Conservation (phyloP, 495 filamentous ascomycete species). For the Penicillium cataractarum region DNA sequence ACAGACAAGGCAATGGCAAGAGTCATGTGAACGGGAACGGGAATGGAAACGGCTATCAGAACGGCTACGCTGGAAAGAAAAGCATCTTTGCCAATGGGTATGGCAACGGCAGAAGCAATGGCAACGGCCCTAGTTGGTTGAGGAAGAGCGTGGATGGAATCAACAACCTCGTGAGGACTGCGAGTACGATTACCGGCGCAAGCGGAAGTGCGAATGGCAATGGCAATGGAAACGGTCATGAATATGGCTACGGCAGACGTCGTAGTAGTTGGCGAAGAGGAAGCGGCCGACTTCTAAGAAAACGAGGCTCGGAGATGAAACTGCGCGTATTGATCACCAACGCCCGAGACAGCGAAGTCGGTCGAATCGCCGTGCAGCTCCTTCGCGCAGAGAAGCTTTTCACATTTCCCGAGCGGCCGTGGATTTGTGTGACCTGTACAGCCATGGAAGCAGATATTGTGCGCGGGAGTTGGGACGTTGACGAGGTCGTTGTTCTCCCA, state of each 20-base stretch:
- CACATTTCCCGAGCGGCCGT: constrained; percentile 33
- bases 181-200: background rate
- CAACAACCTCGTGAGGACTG: constrained; percentile 9
- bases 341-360: constrained; percentile 41
- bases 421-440: constrained; percentile 47
- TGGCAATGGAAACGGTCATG: constrained; percentile 1
- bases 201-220: constrained; percentile 12
- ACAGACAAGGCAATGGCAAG: background rate
- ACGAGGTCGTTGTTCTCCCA: constrained; percentile 37
- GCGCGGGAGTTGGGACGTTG: constrained; percentile 31
- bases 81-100: background rate
- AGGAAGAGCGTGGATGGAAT: constrained; percentile 13
- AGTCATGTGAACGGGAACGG: background rate
- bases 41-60: constrained; percentile 10
- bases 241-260: constrained; percentile 1
- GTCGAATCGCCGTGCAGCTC: constrained; percentile 40
- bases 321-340: constrained; percentile 46
- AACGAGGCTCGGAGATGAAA: constrained; percentile 8
- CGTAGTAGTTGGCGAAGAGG: background rate
- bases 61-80: background rate
- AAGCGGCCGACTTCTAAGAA: background rate
- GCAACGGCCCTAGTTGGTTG: constrained; percentile 3
- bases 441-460: constrained; percentile 32
- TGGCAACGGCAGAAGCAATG: constrained; percentile 8
- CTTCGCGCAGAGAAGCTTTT: constrained; percentile 41